Evolutionary conservation across 176 grass and related monocot genomes (phyloP).

Genomic region (barley (Hordeum vulgare)): DNA sequence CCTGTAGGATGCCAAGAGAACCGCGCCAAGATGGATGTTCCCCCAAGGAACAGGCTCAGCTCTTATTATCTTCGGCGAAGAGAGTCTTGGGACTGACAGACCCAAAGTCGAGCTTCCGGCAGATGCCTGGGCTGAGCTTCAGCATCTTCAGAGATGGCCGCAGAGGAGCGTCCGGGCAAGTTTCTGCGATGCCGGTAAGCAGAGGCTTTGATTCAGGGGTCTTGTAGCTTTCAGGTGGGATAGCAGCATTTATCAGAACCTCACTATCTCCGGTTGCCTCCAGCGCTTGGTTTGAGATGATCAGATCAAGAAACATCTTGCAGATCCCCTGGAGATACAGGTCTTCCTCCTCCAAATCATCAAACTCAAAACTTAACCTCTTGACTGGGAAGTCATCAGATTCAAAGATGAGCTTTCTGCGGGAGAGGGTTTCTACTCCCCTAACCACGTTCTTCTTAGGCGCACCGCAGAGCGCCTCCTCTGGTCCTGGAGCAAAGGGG

Average conservation of each 20-base stretch:
- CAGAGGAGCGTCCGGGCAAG: conserved; percentile 49
- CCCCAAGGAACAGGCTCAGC: neutral
- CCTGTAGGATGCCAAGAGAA: neutral
- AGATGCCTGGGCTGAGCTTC: conserved; percentile 37
- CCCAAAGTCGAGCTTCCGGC: conserved; percentile 60
- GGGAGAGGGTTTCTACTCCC: conserved; percentile 18
- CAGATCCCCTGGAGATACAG: conserved; percentile 17
- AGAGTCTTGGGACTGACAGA: conserved; percentile 12
- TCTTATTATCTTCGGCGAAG: neutral
- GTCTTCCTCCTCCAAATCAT: conserved; percentile 51
- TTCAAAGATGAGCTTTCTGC: conserved; percentile 50
- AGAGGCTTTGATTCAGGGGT: conserved; percentile 46
- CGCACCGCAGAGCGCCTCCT: conserved; percentile 34
- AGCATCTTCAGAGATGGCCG: conserved; percentile 14
- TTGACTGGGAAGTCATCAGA: conserved; percentile 18
- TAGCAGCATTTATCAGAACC: conserved; percentile 10
- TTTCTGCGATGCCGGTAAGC: conserved; percentile 40
- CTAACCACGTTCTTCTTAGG: conserved; percentile 48
- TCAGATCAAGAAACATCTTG: conserved; percentile 43
- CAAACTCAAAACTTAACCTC: conserved; percentile 18
- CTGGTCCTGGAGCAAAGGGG: conserved; percentile 61
- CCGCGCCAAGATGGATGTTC: neutral
- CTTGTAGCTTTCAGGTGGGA: conserved; percentile 7
- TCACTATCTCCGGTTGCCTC: neutral
- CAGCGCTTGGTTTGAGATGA: conserved; percentile 31